Evolutionary conservation across 306 rosid genomes (phyloP), one percentile per base, ranked within the genome.

Genomic region (Citrullus amarus): DNA sequence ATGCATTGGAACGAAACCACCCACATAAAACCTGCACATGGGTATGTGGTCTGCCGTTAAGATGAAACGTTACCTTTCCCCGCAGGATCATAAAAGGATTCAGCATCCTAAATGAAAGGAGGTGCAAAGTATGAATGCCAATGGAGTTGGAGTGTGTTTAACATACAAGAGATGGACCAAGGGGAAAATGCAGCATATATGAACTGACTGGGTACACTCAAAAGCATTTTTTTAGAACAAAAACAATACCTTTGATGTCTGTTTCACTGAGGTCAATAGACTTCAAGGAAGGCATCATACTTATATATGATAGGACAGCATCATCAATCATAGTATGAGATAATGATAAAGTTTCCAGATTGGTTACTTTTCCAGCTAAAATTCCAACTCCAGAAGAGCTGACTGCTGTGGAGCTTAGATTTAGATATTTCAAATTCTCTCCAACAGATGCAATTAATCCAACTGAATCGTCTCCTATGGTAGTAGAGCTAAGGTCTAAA

Each of bases 231-330:
- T n/a, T 44, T 70, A 12, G 55, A 8, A 38, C 74, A 62, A 65
- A 70, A 75, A 39, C 48, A 60, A 13, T 91, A 95, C 98, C 98
- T 95, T 85, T 90, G 39, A 90, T 87, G 76, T 82, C 81, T 22
- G 95, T 95, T 76, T 76, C 80, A 88, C 96, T 91, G 82, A 92
- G 87, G 88, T 92, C 91, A n/a, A 92, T 74, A 72, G 59, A 85
- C 85, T 84, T 95, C 77, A 95, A 53, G 34, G 88, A 92, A 83
- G 95, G 92, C 96, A 95, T 91, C 91, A 83, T 81, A 85, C 89
- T 83, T 79, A 92, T 80, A 79, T 81, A 89, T 63, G 77, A 79
- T 83, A 91, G 30, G 50, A 90, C 90, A 66, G 75, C 54, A 79
- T 95, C 98, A 86, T 92, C 95, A 65, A 95, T 81, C 58, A 50